phyloP scores from a whole-genome alignment of 2,329 filamentous ascomycete species.

The Fusarium sarcochroum region DNA sequence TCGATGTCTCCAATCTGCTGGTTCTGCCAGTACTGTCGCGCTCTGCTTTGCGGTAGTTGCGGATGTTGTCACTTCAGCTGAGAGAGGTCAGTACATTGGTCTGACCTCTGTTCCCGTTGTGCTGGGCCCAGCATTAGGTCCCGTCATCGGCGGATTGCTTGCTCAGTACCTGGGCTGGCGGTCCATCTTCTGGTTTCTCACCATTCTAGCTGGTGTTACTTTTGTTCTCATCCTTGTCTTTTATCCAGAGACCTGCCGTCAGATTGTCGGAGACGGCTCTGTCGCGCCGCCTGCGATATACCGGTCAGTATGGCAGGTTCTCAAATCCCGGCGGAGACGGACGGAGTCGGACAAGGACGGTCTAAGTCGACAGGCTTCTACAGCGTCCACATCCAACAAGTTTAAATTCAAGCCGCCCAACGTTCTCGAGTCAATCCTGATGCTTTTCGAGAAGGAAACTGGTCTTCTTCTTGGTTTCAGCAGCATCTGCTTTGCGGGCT shows the following conservation, averaged over 20 bases:
- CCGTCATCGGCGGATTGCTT: slow-evolving; percentile 71
- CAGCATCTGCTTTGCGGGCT: slow-evolving; percentile 64
- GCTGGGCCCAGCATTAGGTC: slow-evolving; percentile 64
- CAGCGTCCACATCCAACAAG: slow-evolving; percentile 30
- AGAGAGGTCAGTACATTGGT: slow-evolving; percentile 72
- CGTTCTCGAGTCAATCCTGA: slow-evolving; percentile 56
- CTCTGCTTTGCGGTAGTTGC: slow-evolving; percentile 71
- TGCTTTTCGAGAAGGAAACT: slow-evolving; percentile 60
- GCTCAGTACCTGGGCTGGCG: slow-evolving; percentile 71
- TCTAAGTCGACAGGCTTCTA: slow-evolving; percentile 30
- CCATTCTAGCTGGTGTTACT: slow-evolving; percentile 60
- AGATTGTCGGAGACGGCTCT: slow-evolving; percentile 67
- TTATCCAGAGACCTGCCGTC: slow-evolving; percentile 67
- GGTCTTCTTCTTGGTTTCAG: slow-evolving; percentile 61
- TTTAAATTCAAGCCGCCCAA: slow-evolving; percentile 59
- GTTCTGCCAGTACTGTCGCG: slow-evolving; percentile 71
- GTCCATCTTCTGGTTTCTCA: slow-evolving; percentile 73
- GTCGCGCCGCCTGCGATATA: slow-evolving; percentile 57
- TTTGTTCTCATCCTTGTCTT: slow-evolving; percentile 61
- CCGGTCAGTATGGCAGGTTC: slow-evolving; percentile 53
- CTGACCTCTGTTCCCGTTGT: slow-evolving; percentile 64
- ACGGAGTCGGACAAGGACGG: slow-evolving; percentile 8
- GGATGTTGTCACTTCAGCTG: slow-evolving; percentile 73
- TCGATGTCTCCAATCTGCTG: slow-evolving; percentile 69
- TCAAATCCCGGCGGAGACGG: slow-evolving; percentile 41